Evolutionary conservation across 2,329 filamentous ascomycete species (phyloP).

Genomic region (Apiospora kogelbergensis): DNA sequence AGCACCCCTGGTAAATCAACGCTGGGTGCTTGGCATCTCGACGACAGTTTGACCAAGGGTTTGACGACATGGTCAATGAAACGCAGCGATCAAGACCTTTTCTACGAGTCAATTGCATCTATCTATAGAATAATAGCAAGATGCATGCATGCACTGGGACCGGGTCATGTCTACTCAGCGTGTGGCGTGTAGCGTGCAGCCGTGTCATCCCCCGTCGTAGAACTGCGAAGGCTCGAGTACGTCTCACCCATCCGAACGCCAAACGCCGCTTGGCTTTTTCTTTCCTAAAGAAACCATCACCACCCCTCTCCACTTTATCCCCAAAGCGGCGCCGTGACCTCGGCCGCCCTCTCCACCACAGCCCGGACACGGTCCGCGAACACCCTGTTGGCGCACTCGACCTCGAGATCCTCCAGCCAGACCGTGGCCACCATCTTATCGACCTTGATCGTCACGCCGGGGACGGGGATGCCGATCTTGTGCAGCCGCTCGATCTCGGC

Average conservation of each 20-base stretch:
- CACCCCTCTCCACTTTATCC: slow-evolving; percentile 33
- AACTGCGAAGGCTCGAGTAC: not conserved
- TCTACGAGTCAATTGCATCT: not conserved
- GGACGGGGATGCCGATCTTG: slow-evolving; percentile 83
- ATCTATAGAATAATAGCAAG: not conserved
- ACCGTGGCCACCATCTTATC: slow-evolving; percentile 86
- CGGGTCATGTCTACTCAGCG: too few species aligned
- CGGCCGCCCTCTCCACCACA: slow-evolving; percentile 85
- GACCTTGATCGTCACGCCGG: slow-evolving; percentile 81
- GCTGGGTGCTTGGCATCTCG: not conserved
- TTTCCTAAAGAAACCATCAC: not conserved
- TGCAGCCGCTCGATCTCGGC: slow-evolving; percentile 77
- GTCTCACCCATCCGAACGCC: slow-evolving; percentile 4
- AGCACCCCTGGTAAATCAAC: not conserved
- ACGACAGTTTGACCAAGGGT: not conserved
- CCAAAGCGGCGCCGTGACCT: slow-evolving; percentile 79
- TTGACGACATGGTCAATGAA: not conserved
- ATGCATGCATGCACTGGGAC: not conserved
- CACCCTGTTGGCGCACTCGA: slow-evolving; percentile 79
- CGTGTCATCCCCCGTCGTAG: not conserved
- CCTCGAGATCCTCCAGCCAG: slow-evolving; percentile 88
- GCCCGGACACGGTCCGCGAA: slow-evolving; percentile 83
- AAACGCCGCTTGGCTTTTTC: slow-evolving; percentile 1
- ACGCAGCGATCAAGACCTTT: not conserved
- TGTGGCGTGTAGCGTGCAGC: too few species aligned